Conservation (phyloP, 441 rosid species). For the Pelargonium citronellum region DNA sequence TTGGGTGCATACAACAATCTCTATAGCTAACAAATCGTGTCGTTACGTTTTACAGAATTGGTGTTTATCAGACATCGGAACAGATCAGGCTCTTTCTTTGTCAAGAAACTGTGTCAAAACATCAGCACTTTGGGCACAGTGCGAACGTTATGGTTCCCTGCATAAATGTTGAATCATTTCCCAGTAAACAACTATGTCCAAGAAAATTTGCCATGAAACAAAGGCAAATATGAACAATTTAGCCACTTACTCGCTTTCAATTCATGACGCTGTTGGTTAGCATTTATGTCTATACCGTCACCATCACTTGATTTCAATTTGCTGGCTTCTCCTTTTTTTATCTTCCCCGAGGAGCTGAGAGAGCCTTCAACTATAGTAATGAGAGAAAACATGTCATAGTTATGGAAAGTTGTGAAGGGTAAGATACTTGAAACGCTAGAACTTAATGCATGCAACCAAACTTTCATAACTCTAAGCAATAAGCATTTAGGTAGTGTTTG, state of each 20-base stretch:
- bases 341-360: slow-evolving; percentile 51
- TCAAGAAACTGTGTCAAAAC: slow-evolving; percentile 17
- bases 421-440: not conserved
- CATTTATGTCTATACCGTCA: slow-evolving; percentile 18
- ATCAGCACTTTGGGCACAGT: slow-evolving; percentile 29
- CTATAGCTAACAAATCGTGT: too few relatives aligned
- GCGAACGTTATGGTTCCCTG: slow-evolving; percentile 12
- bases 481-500: not conserved
- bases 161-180: slow-evolving; percentile 9
- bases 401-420: not conserved
- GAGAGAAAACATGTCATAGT: slow-evolving; percentile 8
- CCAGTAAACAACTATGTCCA: not conserved
- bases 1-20: too few relatives aligned
- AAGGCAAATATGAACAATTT: not conserved
- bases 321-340: slow-evolving; percentile 35
- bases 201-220: not conserved
- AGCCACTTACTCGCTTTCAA: slow-evolving; percentile 29
- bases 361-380: slow-evolving; percentile 61
- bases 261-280: slow-evolving; percentile 14
- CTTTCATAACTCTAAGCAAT: not conserved
- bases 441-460: not conserved
- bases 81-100: too few relatives aligned
- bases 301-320: slow-evolving; percentile 21
- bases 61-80: not conserved
- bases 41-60: not conserved